phyloP scores from a whole-genome alignment of 257 asterid genomes.

The Solanum sejunctum region DNA sequence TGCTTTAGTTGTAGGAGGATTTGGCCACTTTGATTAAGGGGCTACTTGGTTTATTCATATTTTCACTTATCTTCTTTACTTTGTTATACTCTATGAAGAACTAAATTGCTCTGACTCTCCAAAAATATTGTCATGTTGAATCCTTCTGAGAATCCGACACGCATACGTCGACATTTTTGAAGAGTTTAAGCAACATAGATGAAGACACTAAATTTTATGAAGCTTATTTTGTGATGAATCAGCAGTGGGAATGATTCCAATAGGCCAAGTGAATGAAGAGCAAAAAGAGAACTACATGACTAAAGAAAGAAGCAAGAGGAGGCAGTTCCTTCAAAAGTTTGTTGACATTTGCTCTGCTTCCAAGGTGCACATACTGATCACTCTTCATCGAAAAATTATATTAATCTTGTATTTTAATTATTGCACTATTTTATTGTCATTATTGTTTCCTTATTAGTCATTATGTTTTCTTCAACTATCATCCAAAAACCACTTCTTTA shows the following conservation, averaged over 20 bases:
- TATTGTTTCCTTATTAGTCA: no score
- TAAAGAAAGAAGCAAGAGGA: conserved; percentile 38
- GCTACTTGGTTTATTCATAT: neutral
- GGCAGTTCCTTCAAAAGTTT: conserved; percentile 43
- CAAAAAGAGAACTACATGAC: conserved; percentile 38
- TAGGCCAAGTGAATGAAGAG: conserved; percentile 47
- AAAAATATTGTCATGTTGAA: no score
- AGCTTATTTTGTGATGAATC: neutral
- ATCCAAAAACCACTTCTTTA: no score
- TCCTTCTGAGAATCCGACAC: no score
- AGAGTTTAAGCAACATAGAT: no score
- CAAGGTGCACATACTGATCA: conserved; percentile 26
- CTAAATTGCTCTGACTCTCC: no score
- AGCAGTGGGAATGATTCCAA: conserved; percentile 57
- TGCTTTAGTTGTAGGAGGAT: neutral
- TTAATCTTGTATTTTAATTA: neutral
- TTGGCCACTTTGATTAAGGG: neutral
- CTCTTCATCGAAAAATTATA: neutral
- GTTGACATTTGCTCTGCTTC: conserved; percentile 30
- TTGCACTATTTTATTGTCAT: neutral
- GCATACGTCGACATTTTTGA: no score
- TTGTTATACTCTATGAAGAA: neutral
- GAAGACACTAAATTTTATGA: no score
- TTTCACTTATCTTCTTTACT: neutral
- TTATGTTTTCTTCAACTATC: neutral